phyloP scores from a whole-genome alignment of 2,329 filamentous ascomycete genomes.

The Hymenoscyphus salicellus region DNA sequence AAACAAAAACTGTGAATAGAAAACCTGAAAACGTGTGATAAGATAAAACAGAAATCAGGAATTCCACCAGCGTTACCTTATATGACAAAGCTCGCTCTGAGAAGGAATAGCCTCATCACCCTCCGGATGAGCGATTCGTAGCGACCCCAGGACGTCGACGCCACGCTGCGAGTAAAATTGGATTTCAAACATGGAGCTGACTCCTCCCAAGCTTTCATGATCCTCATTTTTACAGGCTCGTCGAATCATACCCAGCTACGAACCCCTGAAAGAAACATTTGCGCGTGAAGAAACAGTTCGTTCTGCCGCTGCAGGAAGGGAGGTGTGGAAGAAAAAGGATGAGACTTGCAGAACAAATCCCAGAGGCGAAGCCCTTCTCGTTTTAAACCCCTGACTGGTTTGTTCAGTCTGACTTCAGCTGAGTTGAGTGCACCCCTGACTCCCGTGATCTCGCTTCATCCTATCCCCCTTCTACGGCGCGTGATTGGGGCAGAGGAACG shows the following conservation, averaged over 20 bases:
- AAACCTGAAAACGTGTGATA: constrained; percentile 6
- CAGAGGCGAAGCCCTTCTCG: not conserved
- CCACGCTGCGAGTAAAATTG: not conserved
- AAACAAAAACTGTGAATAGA: not conserved
- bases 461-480: too few species aligned
- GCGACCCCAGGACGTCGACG: not conserved
- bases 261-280: not conserved
- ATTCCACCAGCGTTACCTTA: not conserved
- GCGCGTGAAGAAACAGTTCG: not conserved
- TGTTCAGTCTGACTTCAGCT: not conserved
- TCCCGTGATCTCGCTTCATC: not conserved
- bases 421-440: not conserved
- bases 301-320: not conserved
- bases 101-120: constrained; percentile 5
- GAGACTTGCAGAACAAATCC: not conserved
- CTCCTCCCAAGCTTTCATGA: not conserved
- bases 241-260: not conserved
- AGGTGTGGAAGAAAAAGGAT: not conserved
- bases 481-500: not conserved
- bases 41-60: constrained; percentile 1
- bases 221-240: not conserved
- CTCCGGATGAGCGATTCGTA: not conserved
- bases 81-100: not conserved
- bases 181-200: not conserved
- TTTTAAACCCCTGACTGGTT: not conserved